These are phyloP conservation scores for Sechiopsis laciniata DNA, from an alignment of 306 rosid species.

Conservation along the genomic window DNA sequence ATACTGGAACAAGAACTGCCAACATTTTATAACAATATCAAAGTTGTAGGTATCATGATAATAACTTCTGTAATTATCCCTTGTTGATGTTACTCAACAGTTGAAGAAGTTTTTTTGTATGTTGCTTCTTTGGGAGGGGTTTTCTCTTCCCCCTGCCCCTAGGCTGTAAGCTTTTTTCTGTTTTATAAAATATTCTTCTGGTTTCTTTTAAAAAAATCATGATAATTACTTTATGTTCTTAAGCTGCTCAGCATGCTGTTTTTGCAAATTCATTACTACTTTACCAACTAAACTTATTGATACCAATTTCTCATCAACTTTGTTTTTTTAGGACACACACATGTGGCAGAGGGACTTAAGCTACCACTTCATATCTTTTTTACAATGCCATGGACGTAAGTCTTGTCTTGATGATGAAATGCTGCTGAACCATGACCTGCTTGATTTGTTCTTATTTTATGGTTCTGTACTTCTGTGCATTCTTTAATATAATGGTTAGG, in stretches of 20 bases:
- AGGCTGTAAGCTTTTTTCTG: too few relatives aligned
- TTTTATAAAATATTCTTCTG: too few relatives aligned
- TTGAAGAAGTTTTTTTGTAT: too few relatives aligned
- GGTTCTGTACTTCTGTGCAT: constrained; percentile 21
- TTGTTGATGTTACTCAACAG: too few relatives aligned
- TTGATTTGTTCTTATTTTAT: constrained; percentile 18
- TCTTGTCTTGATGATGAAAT: constrained; percentile 49
- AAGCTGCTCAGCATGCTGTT: neutral
- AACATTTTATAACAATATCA: too few relatives aligned
- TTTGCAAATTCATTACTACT: neutral
- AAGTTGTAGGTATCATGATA: neutral
- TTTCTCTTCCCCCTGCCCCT: too few relatives aligned
- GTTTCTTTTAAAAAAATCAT: too few relatives aligned
- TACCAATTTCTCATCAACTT: constrained; percentile 10
- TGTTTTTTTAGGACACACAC: constrained; percentile 68
- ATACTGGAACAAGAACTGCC: too few relatives aligned
- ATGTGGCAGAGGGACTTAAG: constrained; percentile 93
- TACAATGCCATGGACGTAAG: constrained; percentile 99
- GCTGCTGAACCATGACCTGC: constrained; percentile 15
- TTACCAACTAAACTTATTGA: neutral
- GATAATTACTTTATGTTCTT: neutral
- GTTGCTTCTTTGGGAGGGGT: too few relatives aligned
- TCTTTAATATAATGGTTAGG: constrained; percentile 12
- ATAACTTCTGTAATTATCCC: neutral
- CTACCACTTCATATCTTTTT: constrained; percentile 88